Evolutionary conservation across 176 grass and related monocot genomes (phyloP), one percentile per base, ranked within the genome.

Genomic region (Oryza australiensis): DNA sequence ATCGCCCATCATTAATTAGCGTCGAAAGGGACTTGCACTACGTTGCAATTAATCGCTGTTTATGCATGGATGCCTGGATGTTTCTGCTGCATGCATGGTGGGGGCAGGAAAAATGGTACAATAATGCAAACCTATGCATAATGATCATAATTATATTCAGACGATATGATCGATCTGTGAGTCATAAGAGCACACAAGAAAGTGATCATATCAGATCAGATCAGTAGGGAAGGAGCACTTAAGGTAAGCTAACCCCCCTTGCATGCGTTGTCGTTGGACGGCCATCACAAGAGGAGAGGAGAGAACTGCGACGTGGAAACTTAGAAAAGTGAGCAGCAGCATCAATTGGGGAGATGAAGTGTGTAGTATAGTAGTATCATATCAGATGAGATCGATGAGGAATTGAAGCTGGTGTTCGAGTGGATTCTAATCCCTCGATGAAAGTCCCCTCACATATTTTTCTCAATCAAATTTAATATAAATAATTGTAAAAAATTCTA

Each of bases 251-350:
- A 12, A 33, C 24, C 35, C 34, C 5, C 5, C 34, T 5, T 35
- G 5, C 34, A 37, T 37, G 69, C 75, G 75, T 60, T 73, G 68
- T 70, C 81, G 75, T 66, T 73, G 68, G 68, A 60, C 66, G 75
- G 62, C 68, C 57, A 32, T 32, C 32, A 37, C 35, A 29, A n/a
- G 80, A 84, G 72, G 34, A 65, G 13, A 42, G 79, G 69, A 30
- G 55, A 66, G 51, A n/a, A 15, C 30, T 80, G 87, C 51, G 70
- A 80, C 82, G 87, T 89, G 87, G 76, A 89, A 80, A 88, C 76
- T 63, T 80, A 70, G 82, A 46, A 70, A 84, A 63, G 81, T 75
- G 76, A 88, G 51, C 62, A 12, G 38, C 73, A 1, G 3, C 6
- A 59, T 62, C 62, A 48, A 49, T 5, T n/a, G 26, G 63, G 38